Percentiles rank a stretch among this genome's conserved stretches.
Evolutionary conservation across 345 rosid genomes (phyloP).

Genomic region (Barbarea vulgaris): DNA sequence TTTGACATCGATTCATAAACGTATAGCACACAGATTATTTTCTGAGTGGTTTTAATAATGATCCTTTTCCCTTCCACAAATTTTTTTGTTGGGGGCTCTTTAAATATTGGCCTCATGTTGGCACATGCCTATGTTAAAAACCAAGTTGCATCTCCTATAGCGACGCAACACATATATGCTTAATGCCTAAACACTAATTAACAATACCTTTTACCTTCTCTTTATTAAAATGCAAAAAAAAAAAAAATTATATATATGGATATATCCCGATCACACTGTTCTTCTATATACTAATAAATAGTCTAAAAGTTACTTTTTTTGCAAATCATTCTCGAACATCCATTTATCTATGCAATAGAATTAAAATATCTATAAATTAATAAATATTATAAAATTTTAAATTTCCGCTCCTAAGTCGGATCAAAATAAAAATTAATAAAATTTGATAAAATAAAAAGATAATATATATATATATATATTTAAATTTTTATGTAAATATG

Average conservation of each 20-base stretch:
- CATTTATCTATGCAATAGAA: neutral
- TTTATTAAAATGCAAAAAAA: neutral
- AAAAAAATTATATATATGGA: neutral
- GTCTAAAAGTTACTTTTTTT: neutral
- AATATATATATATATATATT: no score
- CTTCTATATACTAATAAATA: neutral
- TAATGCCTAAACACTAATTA: conserved; percentile 20
- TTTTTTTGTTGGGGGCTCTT: conserved; percentile 10
- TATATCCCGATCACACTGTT: neutral
- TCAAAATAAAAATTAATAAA: no score
- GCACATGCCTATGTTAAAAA: conserved; percentile 35
- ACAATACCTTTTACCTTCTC: conserved; percentile 10
- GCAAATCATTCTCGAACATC: neutral
- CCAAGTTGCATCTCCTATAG: conserved; percentile 35
- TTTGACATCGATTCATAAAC: conserved; percentile 16
- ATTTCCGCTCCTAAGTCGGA: no score
- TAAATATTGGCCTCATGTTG: conserved; percentile 39
- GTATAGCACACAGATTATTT: conserved; percentile 6
- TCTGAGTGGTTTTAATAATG: conserved; percentile 6
- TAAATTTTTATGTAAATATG: no score
- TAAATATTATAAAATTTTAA: no score
- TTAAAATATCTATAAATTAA: no score
- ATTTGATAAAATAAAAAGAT: no score
- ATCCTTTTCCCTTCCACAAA: neutral
- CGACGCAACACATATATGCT: conserved; percentile 22